phyloP scores from a whole-genome alignment of 1,139 yeast genomes.

The Pichia sp. region DNA sequence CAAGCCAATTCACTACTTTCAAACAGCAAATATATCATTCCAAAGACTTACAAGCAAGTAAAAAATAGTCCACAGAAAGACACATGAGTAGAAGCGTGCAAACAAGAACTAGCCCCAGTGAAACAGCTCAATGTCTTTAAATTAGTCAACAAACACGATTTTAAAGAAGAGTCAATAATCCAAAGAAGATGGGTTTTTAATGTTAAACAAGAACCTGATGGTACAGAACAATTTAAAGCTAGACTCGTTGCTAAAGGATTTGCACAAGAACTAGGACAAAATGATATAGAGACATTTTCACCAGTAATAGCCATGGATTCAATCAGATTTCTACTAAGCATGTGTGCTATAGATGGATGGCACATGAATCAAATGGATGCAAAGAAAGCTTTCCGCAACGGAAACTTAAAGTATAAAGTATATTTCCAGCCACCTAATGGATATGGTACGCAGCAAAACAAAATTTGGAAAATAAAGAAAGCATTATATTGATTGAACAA shows the following conservation, averaged over 20 bases:
- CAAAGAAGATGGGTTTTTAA: conserved; percentile 6
- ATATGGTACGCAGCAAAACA: background rate
- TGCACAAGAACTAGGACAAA: conserved; percentile 5
- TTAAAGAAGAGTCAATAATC: background rate
- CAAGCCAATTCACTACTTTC: too few relatives aligned
- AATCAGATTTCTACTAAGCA: conserved; percentile 5
- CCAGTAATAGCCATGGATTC: conserved; percentile 8
- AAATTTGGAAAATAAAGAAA: conserved; percentile 7
- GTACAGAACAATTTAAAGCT: conserved; percentile 5
- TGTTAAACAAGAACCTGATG: conserved; percentile 1
- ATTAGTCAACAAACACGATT: background rate
- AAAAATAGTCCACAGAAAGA: background rate
- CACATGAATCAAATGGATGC: conserved; percentile 8
- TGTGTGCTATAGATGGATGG: conserved; percentile 1
- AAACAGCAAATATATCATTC: too few relatives aligned
- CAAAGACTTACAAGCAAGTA: too few relatives aligned
- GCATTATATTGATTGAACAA: conserved; percentile 6
- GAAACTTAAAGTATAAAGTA: conserved; percentile 5
- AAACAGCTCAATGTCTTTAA: background rate
- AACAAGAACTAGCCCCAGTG: background rate
- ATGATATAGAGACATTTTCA: conserved; percentile 7
- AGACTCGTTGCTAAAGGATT: conserved; percentile 6
- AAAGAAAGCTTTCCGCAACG: conserved; percentile 8
- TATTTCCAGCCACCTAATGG: conserved; percentile 3
- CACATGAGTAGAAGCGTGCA: background rate